Percentiles rank a stretch among this genome's conserved stretches.
phyloP scores from a whole-genome alignment of 805 yeast genomes.

The Yarrowia keelungensis region DNA sequence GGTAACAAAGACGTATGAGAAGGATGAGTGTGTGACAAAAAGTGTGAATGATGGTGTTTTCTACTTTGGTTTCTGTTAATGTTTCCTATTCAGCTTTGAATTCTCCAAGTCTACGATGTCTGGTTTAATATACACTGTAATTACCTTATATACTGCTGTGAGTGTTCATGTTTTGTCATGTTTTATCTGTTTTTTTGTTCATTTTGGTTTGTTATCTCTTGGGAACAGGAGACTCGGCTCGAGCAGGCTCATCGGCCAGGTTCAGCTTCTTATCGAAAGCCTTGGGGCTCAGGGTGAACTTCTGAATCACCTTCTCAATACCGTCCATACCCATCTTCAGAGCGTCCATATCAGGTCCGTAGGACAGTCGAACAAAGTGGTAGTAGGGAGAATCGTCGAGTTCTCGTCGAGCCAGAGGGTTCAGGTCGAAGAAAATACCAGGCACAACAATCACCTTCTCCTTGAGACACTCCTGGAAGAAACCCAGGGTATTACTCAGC shows the following conservation, averaged over 20 bases:
- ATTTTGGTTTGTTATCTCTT: background rate
- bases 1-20: background rate
- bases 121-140: no score
- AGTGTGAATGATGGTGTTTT: no score
- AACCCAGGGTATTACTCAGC: slow-evolving; percentile 63
- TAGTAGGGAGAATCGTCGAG: slow-evolving; percentile 66
- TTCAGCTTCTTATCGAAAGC: slow-evolving; percentile 8
- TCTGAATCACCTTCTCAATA: slow-evolving; percentile 56
- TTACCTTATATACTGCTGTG: no score
- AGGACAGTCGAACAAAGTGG: slow-evolving; percentile 63
- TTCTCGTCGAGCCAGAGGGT: slow-evolving; percentile 58
- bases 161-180: no score
- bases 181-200: no score
- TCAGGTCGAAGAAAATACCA: slow-evolving; percentile 66
- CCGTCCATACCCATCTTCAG: slow-evolving; percentile 66
- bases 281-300: slow-evolving; percentile 11
- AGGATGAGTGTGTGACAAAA: no score
- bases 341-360: slow-evolving; percentile 63
- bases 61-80: no score
- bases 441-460: slow-evolving; percentile 67
- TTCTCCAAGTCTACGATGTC: no score
- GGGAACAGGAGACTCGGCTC: slow-evolving; percentile 36
- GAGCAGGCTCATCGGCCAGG: slow-evolving; percentile 15
- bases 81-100: no score
- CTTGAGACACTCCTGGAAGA: slow-evolving; percentile 67